Conservation (phyloP, 192 early-diverging fungal species). For the Coemansia sp. region DNA sequence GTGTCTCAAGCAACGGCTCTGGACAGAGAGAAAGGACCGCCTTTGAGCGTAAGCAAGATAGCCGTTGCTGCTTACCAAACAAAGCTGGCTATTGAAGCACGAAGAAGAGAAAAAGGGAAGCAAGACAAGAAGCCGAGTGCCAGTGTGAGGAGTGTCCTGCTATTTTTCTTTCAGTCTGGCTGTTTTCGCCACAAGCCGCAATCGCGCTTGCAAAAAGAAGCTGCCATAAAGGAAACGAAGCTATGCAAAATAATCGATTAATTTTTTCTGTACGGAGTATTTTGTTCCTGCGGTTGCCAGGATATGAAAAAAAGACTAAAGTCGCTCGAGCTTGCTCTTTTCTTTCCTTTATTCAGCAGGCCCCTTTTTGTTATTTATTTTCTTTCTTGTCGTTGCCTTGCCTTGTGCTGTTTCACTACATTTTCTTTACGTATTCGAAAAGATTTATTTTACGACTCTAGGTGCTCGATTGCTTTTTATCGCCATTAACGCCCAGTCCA, state of each 20-base stretch:
- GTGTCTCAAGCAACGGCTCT: not conserved
- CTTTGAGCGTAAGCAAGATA: not conserved
- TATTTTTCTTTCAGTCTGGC: not conserved
- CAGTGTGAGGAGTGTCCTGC: conserved; percentile 1
- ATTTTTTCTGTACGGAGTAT: not conserved
- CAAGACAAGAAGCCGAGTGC: not conserved
- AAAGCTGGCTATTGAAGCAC: not conserved
- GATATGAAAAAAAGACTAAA: not conserved
- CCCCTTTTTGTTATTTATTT: conserved; percentile 2
- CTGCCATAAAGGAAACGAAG: not conserved
- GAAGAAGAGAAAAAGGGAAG: not conserved
- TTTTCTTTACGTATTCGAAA: not conserved
- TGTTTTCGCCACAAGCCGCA: not conserved
- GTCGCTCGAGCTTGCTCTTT: not conserved
- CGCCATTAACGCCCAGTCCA: not conserved
- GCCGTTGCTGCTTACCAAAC: conserved; percentile 3
- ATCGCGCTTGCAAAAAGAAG: conserved; percentile 1
- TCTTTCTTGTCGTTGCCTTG: not conserved
- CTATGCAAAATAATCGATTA: conserved; percentile 2
- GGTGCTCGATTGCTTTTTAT: not conserved
- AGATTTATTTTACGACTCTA: not conserved
- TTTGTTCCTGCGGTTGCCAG: not conserved
- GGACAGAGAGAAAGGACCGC: not conserved
- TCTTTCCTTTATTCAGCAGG: not conserved
- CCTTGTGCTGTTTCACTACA: not conserved